phyloP scores from a whole-genome alignment of 2,329 filamentous ascomycete genomes.

The Fusarium sp. region DNA sequence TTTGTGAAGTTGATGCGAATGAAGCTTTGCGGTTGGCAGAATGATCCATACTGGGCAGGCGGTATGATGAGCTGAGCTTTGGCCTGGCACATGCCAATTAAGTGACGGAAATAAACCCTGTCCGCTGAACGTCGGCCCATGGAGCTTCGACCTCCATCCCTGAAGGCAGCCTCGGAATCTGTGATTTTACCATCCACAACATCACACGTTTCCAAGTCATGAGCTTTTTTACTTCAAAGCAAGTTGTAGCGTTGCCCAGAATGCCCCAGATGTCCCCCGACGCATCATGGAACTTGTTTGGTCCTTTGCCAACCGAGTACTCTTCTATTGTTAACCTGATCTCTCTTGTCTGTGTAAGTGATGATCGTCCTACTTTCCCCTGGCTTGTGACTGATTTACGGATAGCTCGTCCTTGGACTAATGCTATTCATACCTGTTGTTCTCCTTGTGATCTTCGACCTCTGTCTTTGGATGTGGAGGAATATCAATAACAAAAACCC shows the following conservation, averaged over 20 bases:
- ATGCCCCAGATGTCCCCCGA: constrained; percentile 47
- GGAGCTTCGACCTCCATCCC: constrained; percentile 29
- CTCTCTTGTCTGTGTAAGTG: constrained; percentile 55
- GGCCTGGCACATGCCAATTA: constrained; percentile 35
- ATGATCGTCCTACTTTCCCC: constrained; percentile 5
- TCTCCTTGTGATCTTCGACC: constrained; percentile 63
- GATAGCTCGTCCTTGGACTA: constrained; percentile 59
- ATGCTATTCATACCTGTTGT: constrained; percentile 61
- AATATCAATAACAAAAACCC: constrained; percentile 47
- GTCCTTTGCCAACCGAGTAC: constrained; percentile 48
- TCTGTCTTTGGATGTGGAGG: constrained; percentile 66
- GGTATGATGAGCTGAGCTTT: constrained; percentile 37
- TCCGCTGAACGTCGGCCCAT: constrained; percentile 25
- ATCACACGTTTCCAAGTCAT: constrained; percentile 41
- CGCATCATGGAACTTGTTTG: constrained; percentile 44
- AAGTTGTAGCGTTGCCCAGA: constrained; percentile 26
- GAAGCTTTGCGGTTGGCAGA: constrained; percentile 33
- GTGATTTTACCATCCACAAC: constrained; percentile 43
- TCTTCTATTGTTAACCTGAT: constrained; percentile 53
- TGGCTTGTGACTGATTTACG: constrained; percentile 30
- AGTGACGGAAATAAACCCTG: constrained; percentile 27
- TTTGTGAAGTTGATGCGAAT: constrained; percentile 26
- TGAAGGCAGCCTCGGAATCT: constrained; percentile 34
- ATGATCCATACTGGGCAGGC: constrained; percentile 43
- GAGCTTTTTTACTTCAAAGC: constrained; percentile 38